A percentile compares a stretch with the other conserved stretches of the same genome.
Conservation (phyloP, 179 eudicot genomes). For the Spergularia azorica region DNA sequence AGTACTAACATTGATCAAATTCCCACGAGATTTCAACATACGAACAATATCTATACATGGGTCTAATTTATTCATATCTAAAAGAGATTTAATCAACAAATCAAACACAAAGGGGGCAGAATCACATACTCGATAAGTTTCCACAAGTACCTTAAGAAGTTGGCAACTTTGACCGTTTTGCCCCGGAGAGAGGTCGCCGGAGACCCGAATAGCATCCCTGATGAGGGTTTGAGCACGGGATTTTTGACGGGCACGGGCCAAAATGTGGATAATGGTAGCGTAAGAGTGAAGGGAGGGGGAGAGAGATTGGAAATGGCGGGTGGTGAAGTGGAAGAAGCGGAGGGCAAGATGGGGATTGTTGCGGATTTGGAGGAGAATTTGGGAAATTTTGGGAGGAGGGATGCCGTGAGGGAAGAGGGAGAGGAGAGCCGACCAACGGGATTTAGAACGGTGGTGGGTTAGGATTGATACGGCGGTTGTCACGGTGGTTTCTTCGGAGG, state of each 20-base stretch:
- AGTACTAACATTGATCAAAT: slow-evolving; percentile 39
- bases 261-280: slow-evolving; percentile 68
- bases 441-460: slow-evolving; percentile 66
- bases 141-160: slow-evolving; percentile 44
- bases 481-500: slow-evolving; percentile 30
- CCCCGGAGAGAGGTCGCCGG: slow-evolving; percentile 1
- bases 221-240: slow-evolving; percentile 40
- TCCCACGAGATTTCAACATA: slow-evolving; percentile 38
- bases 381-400: slow-evolving; percentile 51
- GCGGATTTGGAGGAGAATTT: slow-evolving; percentile 57
- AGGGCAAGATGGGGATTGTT: slow-evolving; percentile 61
- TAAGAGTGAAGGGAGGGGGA: slow-evolving; percentile 48
- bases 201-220: slow-evolving; percentile 39
- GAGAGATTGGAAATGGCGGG: slow-evolving; percentile 33
- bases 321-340: slow-evolving; percentile 64
- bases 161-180: slow-evolving; percentile 13
- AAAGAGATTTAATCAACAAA: slow-evolving; percentile 49
- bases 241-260: slow-evolving; percentile 65
- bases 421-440: slow-evolving; percentile 68
- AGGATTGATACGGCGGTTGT: slow-evolving; percentile 56
- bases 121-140: slow-evolving; percentile 56
- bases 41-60: slow-evolving; percentile 48
- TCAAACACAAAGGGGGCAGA: slow-evolving; percentile 91
- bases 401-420: slow-evolving; percentile 51
- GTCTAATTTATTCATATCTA: slow-evolving; percentile 49